Percentiles rank a stretch among this genome's conserved stretches.
Evolutionary conservation across 805 yeast genomes (phyloP).

Genomic region (Suhomyces canberraensis): DNA sequence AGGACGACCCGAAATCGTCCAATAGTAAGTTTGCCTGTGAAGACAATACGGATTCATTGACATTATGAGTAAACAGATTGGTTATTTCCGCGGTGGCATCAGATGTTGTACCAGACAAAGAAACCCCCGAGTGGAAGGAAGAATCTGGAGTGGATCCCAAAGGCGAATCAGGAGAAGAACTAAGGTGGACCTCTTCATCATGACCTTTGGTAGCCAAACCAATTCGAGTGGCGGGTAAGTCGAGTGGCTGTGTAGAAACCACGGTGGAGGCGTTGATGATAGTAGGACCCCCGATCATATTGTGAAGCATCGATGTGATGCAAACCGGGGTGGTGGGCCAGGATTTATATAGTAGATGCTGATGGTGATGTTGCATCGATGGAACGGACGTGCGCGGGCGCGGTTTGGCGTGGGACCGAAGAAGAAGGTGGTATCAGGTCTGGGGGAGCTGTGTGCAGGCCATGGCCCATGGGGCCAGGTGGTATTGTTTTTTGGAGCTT

Average conservation of each 20-base stretch:
- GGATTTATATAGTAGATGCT: background rate
- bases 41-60: constrained; percentile 8
- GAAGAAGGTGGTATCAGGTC: background rate
- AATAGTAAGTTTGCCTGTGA: constrained; percentile 9
- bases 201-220: too few relatives aligned
- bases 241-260: background rate
- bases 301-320: background rate
- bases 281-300: background rate
- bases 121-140: constrained; percentile 2
- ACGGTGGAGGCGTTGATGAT: background rate
- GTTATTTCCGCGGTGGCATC: constrained; percentile 1
- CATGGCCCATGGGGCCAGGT: too few relatives aligned
- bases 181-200: background rate
- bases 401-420: background rate
- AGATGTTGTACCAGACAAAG: constrained; percentile 1
- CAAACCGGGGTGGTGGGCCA: background rate
- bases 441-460: too few relatives aligned
- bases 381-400: background rate
- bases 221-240: background rate
- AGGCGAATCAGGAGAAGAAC: constrained; percentile 4
- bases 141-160: constrained; percentile 2
- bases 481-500: too few relatives aligned
- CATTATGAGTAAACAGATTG: constrained; percentile 7
- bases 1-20: constrained; percentile 29
- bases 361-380: constrained; percentile 1